Evolutionary conservation across 139 green algal genomes (phyloP).

Genomic region (Haematococcus sp.): DNA sequence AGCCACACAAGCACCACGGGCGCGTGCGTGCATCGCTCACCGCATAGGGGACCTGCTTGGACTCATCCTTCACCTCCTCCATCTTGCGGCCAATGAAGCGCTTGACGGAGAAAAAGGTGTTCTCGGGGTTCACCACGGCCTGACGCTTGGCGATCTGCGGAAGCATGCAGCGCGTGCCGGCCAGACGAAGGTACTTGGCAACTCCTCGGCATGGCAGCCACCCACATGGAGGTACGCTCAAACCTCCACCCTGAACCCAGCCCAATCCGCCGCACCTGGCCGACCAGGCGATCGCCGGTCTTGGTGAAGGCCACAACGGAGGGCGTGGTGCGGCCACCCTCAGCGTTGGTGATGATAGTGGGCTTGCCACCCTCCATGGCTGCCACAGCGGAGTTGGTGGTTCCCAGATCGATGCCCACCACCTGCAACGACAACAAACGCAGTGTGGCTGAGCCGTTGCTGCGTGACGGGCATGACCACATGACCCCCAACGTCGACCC

Average conservation of each 20-base stretch:
- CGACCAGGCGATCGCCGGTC: constrained; percentile 90
- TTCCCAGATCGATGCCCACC: constrained; percentile 89
- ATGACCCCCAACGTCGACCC: background rate
- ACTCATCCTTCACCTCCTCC: constrained; percentile 88
- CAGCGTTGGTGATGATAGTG: constrained; percentile 97
- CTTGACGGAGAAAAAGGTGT: constrained; percentile 99
- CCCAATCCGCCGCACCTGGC: constrained; percentile 63
- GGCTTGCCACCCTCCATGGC: constrained; percentile 92
- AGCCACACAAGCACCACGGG: background rate
- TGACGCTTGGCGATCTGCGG: constrained; percentile 97
- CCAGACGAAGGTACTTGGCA: background rate
- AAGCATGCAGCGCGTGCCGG: background rate
- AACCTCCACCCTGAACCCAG: background rate
- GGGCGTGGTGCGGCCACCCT: constrained; percentile 95
- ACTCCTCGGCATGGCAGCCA: background rate
- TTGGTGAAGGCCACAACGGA: constrained; percentile 97
- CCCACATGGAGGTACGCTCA: background rate
- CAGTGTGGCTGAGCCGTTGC: background rate
- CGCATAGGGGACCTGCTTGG: constrained; percentile 90
- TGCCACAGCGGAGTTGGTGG: constrained; percentile 93
- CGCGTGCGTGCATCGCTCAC: constrained; percentile 24
- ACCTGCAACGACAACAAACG: constrained; percentile 36
- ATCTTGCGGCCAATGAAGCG: constrained; percentile 96
- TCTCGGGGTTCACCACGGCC: constrained; percentile 97
- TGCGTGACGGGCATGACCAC: background rate